Conservation (phyloP, 768 basidiomycete species). For the Symmetrospora coprosmae region DNA sequence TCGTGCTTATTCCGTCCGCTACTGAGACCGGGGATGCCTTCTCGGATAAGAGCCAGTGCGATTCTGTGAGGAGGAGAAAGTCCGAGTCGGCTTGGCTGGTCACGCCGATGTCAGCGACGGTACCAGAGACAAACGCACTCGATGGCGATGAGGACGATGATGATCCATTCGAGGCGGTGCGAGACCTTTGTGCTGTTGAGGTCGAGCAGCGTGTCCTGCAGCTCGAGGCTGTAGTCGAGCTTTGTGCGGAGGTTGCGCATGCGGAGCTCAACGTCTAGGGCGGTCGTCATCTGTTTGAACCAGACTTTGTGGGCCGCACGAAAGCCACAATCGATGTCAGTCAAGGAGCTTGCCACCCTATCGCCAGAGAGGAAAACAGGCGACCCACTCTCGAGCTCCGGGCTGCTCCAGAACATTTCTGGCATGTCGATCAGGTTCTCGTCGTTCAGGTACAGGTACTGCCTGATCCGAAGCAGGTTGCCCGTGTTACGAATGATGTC, state of each 20-base stretch:
- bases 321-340: not conserved
- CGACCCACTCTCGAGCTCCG: conserved; percentile 61
- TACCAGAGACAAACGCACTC: conserved; percentile 38
- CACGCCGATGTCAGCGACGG: not conserved
- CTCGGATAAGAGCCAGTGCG: conserved; percentile 27
- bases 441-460: conserved; percentile 74
- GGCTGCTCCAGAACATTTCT: conserved; percentile 89
- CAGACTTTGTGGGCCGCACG: conserved; percentile 38
- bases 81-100: not conserved
- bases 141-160: conserved; percentile 84
- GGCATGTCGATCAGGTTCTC: conserved; percentile 80
- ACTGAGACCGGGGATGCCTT: conserved; percentile 20
- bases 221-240: conserved; percentile 44
- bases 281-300: conserved; percentile 69
- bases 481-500: conserved; percentile 86
- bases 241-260: conserved; percentile 39
- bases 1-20: not conserved
- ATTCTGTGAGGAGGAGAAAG: conserved; percentile 19
- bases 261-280: conserved; percentile 71
- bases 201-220: conserved; percentile 77
- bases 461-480: conserved; percentile 76
- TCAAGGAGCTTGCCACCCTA: too few relatives aligned
- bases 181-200: conserved; percentile 50
- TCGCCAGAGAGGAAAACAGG: not conserved
- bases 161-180: conserved; percentile 88